Base-by-base conservation (phyloP, 139 green algal species). In the Chlorella sp. region DNA sequence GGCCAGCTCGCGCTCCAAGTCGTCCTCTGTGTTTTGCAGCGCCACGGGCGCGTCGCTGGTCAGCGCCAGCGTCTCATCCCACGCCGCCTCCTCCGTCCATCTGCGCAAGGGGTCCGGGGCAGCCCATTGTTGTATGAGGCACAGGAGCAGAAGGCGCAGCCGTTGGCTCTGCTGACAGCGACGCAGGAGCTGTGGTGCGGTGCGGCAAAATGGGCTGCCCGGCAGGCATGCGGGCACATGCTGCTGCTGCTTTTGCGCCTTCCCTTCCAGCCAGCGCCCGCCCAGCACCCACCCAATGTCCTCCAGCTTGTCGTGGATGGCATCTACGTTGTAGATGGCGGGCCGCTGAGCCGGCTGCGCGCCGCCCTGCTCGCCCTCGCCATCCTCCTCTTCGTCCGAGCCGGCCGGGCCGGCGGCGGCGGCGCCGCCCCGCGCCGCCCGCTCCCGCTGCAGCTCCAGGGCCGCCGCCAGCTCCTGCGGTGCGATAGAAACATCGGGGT, bases 271-370 rank as follows among this genome's bases (percentile, higher is more conserved):
- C n/a, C 44, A 55, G 11, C 44, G 44, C 7, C 44, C 44, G 44
- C 44, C 7, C 44, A 55, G 44, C 44, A 55, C 44, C 44, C 44
- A 55, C 44, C 75, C 86, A 30, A 99, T 94, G 63, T 99, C 96
- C 81, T 98, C 96, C 15, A 98, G 92, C 88, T 95, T 96, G 38
- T 98, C 93, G 81, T 97, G 95, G 30, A 98, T 67, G 1, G 76
- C 93, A 1, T 96, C 94, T n/a, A 91, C 88, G 84, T 98, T 93
- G 86, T 97, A 98, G 26, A 96, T 96, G n/a, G 85, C 78, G 51
- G 86, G 64, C 2, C 92, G 86, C 71, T 87, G 62, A 0, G 69
- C 78, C 60, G 79, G 72, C 11, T 55, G 44, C 11, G 44, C 74
- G 56, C 74, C 74, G 36, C 73, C 34, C 63, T 62, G 32, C 26